Evolutionary conservation across 805 yeast species (phyloP).

Genomic region (Cyberlindnera meyerae): DNA sequence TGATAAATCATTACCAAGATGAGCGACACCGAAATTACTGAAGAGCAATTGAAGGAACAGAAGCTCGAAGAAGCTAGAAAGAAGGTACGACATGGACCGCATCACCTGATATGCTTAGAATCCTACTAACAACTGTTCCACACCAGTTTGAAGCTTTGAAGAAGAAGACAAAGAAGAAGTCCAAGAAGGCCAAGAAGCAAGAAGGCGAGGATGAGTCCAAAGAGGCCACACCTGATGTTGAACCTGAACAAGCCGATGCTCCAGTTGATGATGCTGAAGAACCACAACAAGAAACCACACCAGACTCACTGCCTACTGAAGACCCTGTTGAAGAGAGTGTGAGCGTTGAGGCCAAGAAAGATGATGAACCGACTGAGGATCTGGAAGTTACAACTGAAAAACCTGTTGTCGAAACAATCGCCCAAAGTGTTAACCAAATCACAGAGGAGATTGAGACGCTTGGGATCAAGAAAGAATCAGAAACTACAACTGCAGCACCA

Average conservation of each 20-base stretch:
- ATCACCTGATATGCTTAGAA: no score
- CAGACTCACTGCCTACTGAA: no score
- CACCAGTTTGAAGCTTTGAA: slow-evolving; percentile 63
- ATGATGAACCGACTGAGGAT: no score
- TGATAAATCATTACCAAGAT: slow-evolving; percentile 1
- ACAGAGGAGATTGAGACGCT: no score
- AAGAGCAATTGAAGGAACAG: slow-evolving; percentile 44
- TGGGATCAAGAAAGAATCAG: no score
- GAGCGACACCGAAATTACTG: slow-evolving; percentile 26
- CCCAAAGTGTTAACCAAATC: no score
- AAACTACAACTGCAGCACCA: no score
- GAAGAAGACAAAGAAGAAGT: slow-evolving; percentile 48
- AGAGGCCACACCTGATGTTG: slow-evolving; percentile 14
- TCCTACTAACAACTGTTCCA: no score
- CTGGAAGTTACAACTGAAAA: no score
- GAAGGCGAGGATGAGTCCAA: slow-evolving; percentile 16
- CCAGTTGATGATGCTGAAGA: slow-evolving; percentile 1
- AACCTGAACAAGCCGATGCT: slow-evolving; percentile 13
- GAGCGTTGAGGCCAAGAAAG: slow-evolving; percentile 3
- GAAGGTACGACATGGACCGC: slow-evolving; percentile 37
- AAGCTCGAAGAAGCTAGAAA: slow-evolving; percentile 71
- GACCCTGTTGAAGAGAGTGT: background rate
- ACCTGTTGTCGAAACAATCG: no score
- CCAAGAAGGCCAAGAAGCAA: slow-evolving; percentile 29
- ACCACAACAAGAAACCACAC: no score